phyloP scores from a whole-genome alignment of 2,329 filamentous ascomycete species.

The Colletotrichum shisoi region DNA sequence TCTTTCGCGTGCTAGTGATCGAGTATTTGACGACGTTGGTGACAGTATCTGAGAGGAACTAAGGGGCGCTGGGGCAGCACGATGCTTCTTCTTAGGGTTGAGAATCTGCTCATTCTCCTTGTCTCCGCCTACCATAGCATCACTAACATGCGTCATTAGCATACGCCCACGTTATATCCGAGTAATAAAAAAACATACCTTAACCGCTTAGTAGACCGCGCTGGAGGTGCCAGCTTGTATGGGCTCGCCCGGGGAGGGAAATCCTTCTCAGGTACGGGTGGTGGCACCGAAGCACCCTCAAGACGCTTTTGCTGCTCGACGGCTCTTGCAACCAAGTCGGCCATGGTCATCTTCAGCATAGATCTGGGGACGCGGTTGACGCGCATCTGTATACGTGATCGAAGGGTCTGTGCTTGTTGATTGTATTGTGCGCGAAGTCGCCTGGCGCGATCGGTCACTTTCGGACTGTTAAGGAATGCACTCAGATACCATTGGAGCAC shows the following conservation, averaged over 20 bases:
- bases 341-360: constrained; percentile 81
- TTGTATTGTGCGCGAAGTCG: constrained; percentile 89
- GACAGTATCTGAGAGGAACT: constrained; percentile 72
- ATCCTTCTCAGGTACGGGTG: constrained; percentile 62
- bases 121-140: constrained; percentile 69
- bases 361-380: constrained; percentile 88
- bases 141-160: constrained; percentile 54
- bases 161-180: constrained; percentile 1
- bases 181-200: constrained; percentile 55
- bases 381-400: constrained; percentile 87
- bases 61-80: constrained; percentile 54
- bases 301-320: constrained; percentile 54
- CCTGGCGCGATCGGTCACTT: constrained; percentile 86
- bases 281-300: constrained; percentile 48
- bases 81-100: constrained; percentile 74
- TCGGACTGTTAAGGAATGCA: constrained; percentile 39
- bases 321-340: constrained; percentile 71
- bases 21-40: constrained; percentile 82
- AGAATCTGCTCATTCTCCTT: constrained; percentile 76
- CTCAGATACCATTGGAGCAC: constrained; percentile 14
- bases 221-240: constrained; percentile 46
- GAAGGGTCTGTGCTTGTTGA: constrained; percentile 83
- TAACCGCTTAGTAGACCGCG: constrained; percentile 56
- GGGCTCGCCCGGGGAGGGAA: constrained; percentile 48
- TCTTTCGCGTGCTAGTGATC: constrained; percentile 65